These are phyloP conservation scores for Guyanaporus albipodus DNA, from an alignment of 768 basidiomycete species.

Conservation along the genomic window DNA sequence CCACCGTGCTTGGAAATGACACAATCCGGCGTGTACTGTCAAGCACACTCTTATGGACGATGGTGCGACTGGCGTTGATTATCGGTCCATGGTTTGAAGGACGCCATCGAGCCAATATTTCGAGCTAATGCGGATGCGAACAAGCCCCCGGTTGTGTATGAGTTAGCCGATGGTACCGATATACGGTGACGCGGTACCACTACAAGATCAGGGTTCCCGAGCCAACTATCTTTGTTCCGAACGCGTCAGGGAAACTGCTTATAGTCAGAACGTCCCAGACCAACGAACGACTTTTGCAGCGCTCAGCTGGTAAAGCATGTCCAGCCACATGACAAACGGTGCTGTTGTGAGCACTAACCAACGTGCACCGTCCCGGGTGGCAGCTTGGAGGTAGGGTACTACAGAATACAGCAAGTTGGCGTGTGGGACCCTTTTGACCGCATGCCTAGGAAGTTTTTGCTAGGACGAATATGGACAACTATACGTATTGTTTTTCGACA, in stretches of 20 bases:
- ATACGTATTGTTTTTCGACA: constrained; percentile 28
- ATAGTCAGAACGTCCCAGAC: constrained; percentile 21
- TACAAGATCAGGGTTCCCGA: constrained; percentile 21
- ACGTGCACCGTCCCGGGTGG: constrained; percentile 16
- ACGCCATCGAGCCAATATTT: constrained; percentile 4
- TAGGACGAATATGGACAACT: constrained; percentile 26
- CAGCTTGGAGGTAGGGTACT: constrained; percentile 14
- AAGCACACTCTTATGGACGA: constrained; percentile 4
- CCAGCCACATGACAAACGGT: constrained; percentile 32
- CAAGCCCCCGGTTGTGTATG: constrained; percentile 4
- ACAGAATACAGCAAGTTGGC: constrained; percentile 26
- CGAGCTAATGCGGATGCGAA: constrained; percentile 5
- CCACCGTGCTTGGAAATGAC: constrained; percentile 5
- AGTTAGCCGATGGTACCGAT: constrained; percentile 21
- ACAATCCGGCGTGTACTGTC: neutral
- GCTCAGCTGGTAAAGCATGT: constrained; percentile 27
- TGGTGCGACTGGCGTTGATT: neutral
- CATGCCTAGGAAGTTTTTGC: constrained; percentile 18
- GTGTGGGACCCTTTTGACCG: constrained; percentile 27
- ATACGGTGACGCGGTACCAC: constrained; percentile 14
- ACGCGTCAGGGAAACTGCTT: constrained; percentile 21
- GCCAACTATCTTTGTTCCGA: constrained; percentile 25
- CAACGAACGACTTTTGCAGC: constrained; percentile 8
- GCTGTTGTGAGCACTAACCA: constrained; percentile 13
- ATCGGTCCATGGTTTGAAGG: neutral